phyloP scores from a whole-genome alignment of 2,329 filamentous ascomycete genomes.

The Rhynchosporium graminicola region DNA sequence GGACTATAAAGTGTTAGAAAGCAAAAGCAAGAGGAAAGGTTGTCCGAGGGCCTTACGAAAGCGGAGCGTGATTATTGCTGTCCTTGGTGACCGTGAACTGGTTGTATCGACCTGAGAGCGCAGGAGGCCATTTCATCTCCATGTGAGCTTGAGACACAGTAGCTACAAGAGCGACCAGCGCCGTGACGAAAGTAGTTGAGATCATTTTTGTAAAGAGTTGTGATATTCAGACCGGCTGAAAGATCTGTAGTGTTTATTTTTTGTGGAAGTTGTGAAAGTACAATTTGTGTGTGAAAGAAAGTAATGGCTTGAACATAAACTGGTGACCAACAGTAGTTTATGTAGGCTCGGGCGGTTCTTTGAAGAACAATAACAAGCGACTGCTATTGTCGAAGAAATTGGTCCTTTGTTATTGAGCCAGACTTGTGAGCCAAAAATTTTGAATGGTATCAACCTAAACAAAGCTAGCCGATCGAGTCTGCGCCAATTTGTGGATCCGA shows the following conservation, averaged over 20 bases:
- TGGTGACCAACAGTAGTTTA: background rate
- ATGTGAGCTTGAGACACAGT: constrained; percentile 27
- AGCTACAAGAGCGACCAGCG: constrained; percentile 16
- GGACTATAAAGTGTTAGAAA: constrained; percentile 3
- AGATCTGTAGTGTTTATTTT: constrained; percentile 2
- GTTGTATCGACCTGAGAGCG: constrained; percentile 27
- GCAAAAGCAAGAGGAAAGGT: constrained; percentile 13
- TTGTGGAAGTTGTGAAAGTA: background rate
- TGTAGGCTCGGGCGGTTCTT: constrained; percentile 4
- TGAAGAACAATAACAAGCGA: constrained; percentile 13
- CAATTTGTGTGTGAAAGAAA: constrained; percentile 10
- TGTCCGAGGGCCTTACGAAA: constrained; percentile 8
- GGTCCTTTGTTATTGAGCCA: constrained; percentile 17
- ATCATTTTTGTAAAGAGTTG: constrained; percentile 12
- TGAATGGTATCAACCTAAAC: constrained; percentile 18
- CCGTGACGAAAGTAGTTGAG: constrained; percentile 11
- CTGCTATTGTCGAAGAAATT: constrained; percentile 9
- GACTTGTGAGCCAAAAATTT: constrained; percentile 10
- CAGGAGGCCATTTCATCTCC: constrained; percentile 28
- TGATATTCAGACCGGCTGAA: constrained; percentile 25
- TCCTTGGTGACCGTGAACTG: constrained; percentile 10
- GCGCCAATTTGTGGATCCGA: background rate
- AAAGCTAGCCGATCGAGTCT: background rate
- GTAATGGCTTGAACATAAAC: background rate
- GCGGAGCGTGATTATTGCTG: constrained; percentile 21